A percentile compares a stretch with the other conserved stretches of the same genome.
These are phyloP conservation scores for Hypoxylon sp. DNA, from an alignment of 2,329 filamentous ascomycete genomes.

Conservation along the genomic window DNA sequence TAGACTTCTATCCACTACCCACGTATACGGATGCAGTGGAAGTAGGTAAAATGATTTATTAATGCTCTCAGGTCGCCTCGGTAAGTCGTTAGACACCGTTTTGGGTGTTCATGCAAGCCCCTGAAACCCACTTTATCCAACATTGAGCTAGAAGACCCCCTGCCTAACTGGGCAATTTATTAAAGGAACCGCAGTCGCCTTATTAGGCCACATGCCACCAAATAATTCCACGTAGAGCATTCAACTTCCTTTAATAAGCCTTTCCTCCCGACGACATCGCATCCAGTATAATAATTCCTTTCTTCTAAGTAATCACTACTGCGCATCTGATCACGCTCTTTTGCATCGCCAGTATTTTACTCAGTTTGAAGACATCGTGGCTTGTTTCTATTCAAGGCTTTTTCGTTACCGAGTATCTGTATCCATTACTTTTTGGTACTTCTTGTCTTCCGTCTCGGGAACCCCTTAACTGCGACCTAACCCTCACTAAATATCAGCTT, in stretches of 20 bases:
- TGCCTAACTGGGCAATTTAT: constrained; percentile 43
- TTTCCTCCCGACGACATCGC: constrained; percentile 23
- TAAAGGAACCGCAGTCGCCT: constrained; percentile 39
- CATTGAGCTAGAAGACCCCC: constrained; percentile 32
- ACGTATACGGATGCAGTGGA: background rate
- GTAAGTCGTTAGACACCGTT: constrained; percentile 42
- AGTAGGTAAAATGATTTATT: constrained; percentile 2
- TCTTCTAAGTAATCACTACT: constrained; percentile 16
- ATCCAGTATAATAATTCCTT: constrained; percentile 21
- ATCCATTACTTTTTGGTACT: constrained; percentile 4
- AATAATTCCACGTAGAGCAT: constrained; percentile 26
- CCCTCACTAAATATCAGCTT: constrained; percentile 5
- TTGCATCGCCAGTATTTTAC: constrained; percentile 27
- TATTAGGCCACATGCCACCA: constrained; percentile 42
- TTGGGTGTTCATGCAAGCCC: constrained; percentile 43
- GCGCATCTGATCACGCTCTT: constrained; percentile 20
- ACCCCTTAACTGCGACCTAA: constrained; percentile 25
- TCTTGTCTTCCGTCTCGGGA: constrained; percentile 34
- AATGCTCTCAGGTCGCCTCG: constrained; percentile 35
- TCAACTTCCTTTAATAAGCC: constrained; percentile 20
- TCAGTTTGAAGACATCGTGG: constrained; percentile 19
- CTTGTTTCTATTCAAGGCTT: constrained; percentile 14
- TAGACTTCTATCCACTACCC: background rate
- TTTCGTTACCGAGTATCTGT: constrained; percentile 12
- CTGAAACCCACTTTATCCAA: constrained; percentile 38